Base-by-base conservation (phyloP, 2,329 filamentous ascomycete genomes). In the Tetracladium maxilliforme region DNA sequence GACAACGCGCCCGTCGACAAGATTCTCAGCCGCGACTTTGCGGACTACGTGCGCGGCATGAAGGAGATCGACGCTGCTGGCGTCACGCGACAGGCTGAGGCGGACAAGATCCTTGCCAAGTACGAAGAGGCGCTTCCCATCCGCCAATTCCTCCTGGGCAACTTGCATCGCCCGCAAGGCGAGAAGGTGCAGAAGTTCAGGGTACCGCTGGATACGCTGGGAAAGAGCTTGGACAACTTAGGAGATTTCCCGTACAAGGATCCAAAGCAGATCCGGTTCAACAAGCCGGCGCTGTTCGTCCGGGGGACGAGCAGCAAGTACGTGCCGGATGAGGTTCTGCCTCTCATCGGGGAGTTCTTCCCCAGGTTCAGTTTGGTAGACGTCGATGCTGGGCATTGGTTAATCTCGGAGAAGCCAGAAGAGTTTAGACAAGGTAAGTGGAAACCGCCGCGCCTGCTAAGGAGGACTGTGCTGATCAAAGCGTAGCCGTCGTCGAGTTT, bases 1-100 rank as follows among this genome's bases (percentile, higher is more conserved):
- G 87, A 95, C 55, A 95, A 95, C 45, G 83, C 86, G 4, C 87
- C 87, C 3, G 64, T 92, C 7, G 83, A 92, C 45, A 79, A 78
- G 10, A 64, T 68, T 1, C 61, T 95, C 4, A 65, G 69, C 33
- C 70, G 65, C 33, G 70, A 77, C 42, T 95, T 95, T 45, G 68
- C 61, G 4, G 70, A 69, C 33, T 95, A 94, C 50, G 63, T 92
- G 13, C 68, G 70, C 26, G 87, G 72, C 30, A 93, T 98, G 86
- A 71, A 71, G 41, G 65, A 70, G 34, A 76, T 98, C 28, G 79
- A 92, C 31, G 61, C 65, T 2, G 68, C 70, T 1, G 55, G 61
- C 7, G 61, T 84, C 11, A 72, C 63, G 10, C 75, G 66, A 35
- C 76, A 81, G 39, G 65, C 66, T 10, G 79, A 92, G 24, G 87